These are phyloP conservation scores for Yamadazyma sp. DNA, from an alignment of 1,139 yeast species.

Conservation along the genomic window DNA sequence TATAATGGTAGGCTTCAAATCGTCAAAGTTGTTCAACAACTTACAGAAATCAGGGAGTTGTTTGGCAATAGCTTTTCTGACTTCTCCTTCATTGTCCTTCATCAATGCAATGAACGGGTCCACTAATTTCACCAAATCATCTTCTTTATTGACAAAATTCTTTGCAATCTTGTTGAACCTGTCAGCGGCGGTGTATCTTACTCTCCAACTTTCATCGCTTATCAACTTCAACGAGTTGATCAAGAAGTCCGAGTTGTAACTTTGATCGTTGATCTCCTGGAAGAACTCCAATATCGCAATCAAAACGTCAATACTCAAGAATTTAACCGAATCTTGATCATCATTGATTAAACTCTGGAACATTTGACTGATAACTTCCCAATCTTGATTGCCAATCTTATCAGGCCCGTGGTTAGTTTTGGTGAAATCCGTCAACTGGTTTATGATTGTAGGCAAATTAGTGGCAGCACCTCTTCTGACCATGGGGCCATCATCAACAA, in stretches of 20 bases:
- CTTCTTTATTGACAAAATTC: conserved; percentile 57
- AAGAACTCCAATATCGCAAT: conserved; percentile 69
- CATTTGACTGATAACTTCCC: conserved; percentile 79
- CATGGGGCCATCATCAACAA: conserved; percentile 96
- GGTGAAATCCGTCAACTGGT: conserved; percentile 47
- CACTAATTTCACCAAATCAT: conserved; percentile 56
- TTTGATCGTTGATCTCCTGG: conserved; percentile 53
- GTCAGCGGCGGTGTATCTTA: conserved; percentile 96
- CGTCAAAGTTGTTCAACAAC: conserved; percentile 44
- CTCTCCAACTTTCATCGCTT: conserved; percentile 96
- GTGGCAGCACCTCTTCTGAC: conserved; percentile 94
- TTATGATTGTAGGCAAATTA: conserved; percentile 71
- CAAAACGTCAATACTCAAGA: conserved; percentile 83
- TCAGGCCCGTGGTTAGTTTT: conserved; percentile 23
- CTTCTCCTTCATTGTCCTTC: conserved; percentile 96
- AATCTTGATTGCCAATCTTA: conserved; percentile 49
- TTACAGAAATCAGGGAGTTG: conserved; percentile 82
- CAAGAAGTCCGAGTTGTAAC: conserved; percentile 63
- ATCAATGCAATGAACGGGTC: conserved; percentile 74
- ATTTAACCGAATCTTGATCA: conserved; percentile 93
- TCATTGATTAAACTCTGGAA: conserved; percentile 79
- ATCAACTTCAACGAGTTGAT: conserved; percentile 62
- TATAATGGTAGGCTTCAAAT: conserved; percentile 55
- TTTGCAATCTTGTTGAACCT: conserved; percentile 74
- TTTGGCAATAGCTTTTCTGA: conserved; percentile 89